Evolutionary conservation across 106 monocot species (phyloP).

Genomic region (Apostasia shenzhenica): DNA sequence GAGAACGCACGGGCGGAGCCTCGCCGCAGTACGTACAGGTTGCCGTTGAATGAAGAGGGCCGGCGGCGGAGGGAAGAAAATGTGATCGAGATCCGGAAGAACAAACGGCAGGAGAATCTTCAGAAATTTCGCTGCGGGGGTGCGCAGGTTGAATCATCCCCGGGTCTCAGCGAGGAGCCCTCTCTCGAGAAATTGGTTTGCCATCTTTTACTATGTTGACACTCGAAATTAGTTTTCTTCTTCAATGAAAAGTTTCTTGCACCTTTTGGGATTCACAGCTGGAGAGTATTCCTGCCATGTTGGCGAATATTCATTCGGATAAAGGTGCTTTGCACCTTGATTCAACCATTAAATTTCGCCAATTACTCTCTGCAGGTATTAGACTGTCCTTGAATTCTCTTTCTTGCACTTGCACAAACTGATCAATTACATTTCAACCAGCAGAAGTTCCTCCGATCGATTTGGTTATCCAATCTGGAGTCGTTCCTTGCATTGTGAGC

Average conservation of each 20-base stretch:
- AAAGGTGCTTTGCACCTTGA: slow-evolving; percentile 24
- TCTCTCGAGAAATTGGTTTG: background rate
- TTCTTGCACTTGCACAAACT: too few species aligned
- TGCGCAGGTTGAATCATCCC: slow-evolving; percentile 12
- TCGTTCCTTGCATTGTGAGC: too few species aligned
- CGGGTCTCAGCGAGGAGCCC: background rate
- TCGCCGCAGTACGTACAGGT: background rate
- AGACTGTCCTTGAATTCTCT: too few species aligned
- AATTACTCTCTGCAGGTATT: slow-evolving; percentile 35
- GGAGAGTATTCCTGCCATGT: slow-evolving; percentile 35
- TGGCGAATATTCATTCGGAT: slow-evolving; percentile 31
- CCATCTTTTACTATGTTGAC: background rate
- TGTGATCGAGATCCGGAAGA: background rate
- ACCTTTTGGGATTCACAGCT: slow-evolving; percentile 7
- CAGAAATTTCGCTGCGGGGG: slow-evolving; percentile 16
- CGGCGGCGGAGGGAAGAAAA: background rate
- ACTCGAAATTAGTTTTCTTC: background rate
- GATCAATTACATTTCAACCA: background rate
- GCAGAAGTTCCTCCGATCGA: too few species aligned
- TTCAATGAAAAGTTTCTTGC: background rate
- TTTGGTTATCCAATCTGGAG: too few species aligned
- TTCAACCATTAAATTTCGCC: slow-evolving; percentile 28
- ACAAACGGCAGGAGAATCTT: slow-evolving; percentile 8
- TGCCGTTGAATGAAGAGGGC: background rate
- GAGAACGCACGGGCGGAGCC: background rate